Base-by-base conservation (phyloP, 208 protist genomes). In the Vickermania ingenoplastis region DNA sequence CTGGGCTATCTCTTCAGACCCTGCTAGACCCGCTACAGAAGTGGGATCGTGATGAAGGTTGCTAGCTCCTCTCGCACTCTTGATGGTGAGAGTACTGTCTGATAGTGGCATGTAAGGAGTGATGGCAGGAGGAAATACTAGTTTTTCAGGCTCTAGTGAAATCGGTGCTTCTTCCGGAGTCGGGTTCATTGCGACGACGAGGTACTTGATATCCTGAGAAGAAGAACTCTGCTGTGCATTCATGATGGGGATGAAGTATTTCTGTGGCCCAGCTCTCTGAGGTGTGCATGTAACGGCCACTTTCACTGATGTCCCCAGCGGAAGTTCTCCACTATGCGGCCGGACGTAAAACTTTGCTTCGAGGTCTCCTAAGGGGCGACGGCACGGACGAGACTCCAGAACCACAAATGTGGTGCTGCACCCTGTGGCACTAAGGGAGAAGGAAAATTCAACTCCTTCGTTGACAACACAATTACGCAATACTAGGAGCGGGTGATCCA, bases 261-360 rank as follows among this genome's bases (percentile, higher is more conserved):
- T 82, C 58, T 94, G 87, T 3, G 81, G 87, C 1, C 83, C 83
- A 24, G 81, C 73, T 59, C 77, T 79, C 17, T 67, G 69, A 21
- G 87, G 79, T 2, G 81, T 87, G 65, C 87, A 94, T 54, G 88
- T 79, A 7, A 91, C 83, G 22, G 77, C 73, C 57, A 94, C 86
- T 21, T 72, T 70, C 29, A 91, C 63, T 26, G 79, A 48, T 57
- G 88, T 76, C 5, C 65, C 56, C 23, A 52, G 54, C 13, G 62
- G 54, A 31, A 89, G 77, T 17, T 59, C 54, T 0, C 87, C 87
- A 56, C 86, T 89, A 4, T 79, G 75, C 27, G 81, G 83, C 31
- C 80, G 81, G 63, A 91, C 82, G 59, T 86, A 85, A 66, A 94
- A 94, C 0, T 75, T 74, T 5, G 82, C 83, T 41, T 93, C 86